These are phyloP conservation scores for Lactarius sanguifluus DNA, from an alignment of 768 basidiomycete genomes.

Conservation along the genomic window DNA sequence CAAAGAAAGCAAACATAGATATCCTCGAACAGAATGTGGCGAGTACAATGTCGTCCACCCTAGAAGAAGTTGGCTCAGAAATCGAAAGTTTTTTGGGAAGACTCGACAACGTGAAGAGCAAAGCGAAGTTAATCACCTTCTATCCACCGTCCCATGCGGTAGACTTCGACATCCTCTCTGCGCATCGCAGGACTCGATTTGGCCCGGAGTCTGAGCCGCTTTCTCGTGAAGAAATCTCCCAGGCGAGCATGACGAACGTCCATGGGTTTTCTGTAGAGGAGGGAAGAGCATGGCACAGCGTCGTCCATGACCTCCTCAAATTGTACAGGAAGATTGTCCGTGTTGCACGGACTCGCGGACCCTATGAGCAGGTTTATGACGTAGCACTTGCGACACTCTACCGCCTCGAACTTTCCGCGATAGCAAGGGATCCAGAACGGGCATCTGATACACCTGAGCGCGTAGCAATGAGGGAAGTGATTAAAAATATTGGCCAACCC, in stretches of 20 bases:
- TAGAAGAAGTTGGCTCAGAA: slow-evolving; percentile 24
- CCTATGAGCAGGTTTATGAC: slow-evolving; percentile 38
- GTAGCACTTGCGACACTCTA: slow-evolving; percentile 38
- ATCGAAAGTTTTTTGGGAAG: slow-evolving; percentile 25
- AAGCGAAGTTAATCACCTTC: slow-evolving; percentile 26
- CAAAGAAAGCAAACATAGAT: slow-evolving; percentile 41
- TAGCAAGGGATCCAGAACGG: slow-evolving; percentile 28
- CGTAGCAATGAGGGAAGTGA: slow-evolving; percentile 34
- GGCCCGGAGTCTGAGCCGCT: slow-evolving; percentile 29
- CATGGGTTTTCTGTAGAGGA: slow-evolving; percentile 32
- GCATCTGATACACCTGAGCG: slow-evolving; percentile 33
- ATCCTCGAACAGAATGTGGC: slow-evolving; percentile 41
- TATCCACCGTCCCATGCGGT: neutral
- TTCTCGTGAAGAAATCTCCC: slow-evolving; percentile 9
- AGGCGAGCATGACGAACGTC: slow-evolving; percentile 24
- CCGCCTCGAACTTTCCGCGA: slow-evolving; percentile 33
- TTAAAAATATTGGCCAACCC: slow-evolving; percentile 36
- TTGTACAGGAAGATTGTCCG: slow-evolving; percentile 32
- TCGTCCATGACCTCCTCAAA: slow-evolving; percentile 29
- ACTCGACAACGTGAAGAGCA: slow-evolving; percentile 16
- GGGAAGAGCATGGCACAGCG: slow-evolving; percentile 32
- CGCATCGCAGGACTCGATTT: neutral
- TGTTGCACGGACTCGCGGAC: slow-evolving; percentile 33
- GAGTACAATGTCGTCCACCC: slow-evolving; percentile 33
- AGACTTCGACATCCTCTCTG: slow-evolving; percentile 4